Conservation (phyloP, 352 stramenopile genomes). For the Globisporangium nodosum region DNA sequence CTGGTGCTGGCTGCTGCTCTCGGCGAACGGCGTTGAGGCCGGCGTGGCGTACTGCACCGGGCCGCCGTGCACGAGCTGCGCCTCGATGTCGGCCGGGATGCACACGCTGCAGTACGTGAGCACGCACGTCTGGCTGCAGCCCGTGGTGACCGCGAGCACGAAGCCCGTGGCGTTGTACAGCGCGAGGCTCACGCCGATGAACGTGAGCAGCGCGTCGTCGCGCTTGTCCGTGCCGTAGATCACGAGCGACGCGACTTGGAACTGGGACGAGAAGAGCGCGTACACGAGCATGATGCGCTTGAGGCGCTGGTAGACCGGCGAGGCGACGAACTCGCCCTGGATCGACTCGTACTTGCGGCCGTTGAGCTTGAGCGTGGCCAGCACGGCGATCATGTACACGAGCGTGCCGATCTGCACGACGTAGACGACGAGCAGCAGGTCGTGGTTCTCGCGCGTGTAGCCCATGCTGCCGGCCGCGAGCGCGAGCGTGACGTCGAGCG, state of each 20-base stretch:
- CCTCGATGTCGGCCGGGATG: constrained; percentile 39
- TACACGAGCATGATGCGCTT: constrained; percentile 61
- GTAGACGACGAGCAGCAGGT: constrained; percentile 35
- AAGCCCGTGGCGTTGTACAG: constrained; percentile 36
- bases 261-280: constrained; percentile 45
- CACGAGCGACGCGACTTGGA: constrained; percentile 40
- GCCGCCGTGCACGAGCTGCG: constrained; percentile 17
- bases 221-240: constrained; percentile 20
- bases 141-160: constrained; percentile 29
- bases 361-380: constrained; percentile 33
- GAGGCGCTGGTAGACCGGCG: constrained; percentile 48
- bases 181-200: constrained; percentile 32
- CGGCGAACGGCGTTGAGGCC: constrained; percentile 17
- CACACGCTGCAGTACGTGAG: constrained; percentile 36
- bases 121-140: constrained; percentile 48
- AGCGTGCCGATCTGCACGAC: constrained; percentile 38
- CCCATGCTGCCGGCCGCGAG: constrained; percentile 15
- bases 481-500: constrained; percentile 20
- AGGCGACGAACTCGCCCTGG: constrained; percentile 43
- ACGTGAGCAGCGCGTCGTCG: constrained; percentile 14
- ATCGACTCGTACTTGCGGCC: constrained; percentile 50
- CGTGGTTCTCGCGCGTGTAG: constrained; percentile 35
- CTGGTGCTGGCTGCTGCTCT: constrained; percentile 35
- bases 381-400: constrained; percentile 33
- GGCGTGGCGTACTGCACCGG: constrained; percentile 10